These are phyloP conservation scores for Kwoniella europaea DNA, from an alignment of 768 basidiomycete species.

Conservation along the genomic window DNA sequence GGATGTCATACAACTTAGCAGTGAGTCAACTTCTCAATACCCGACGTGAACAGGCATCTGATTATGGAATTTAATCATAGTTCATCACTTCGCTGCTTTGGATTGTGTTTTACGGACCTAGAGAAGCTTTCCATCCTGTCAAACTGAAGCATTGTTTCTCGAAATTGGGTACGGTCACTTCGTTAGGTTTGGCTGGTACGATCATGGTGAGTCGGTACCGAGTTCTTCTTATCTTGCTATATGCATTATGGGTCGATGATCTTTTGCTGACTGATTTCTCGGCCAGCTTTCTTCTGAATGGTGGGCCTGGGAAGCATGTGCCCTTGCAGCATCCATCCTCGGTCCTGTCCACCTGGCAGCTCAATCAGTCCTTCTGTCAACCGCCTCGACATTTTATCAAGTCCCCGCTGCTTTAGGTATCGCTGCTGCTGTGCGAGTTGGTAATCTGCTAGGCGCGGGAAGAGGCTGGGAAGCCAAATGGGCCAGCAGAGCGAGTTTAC, in stretches of 20 bases:
- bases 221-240: not conserved
- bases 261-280: not conserved
- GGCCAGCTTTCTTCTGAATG: slow-evolving; percentile 73
- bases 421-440: slow-evolving; percentile 82
- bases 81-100: slow-evolving; percentile 56
- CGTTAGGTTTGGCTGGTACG: slow-evolving; percentile 69
- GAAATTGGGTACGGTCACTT: slow-evolving; percentile 66
- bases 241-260: not conserved
- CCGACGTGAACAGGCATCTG: slow-evolving; percentile 51
- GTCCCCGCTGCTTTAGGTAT: slow-evolving; percentile 81
- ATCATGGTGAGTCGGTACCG: slow-evolving; percentile 48
- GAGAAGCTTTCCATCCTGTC: slow-evolving; percentile 82
- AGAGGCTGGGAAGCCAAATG: slow-evolving; percentile 74
- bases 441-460: slow-evolving; percentile 83
- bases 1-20: slow-evolving; percentile 86
- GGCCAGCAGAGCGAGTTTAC: slow-evolving; percentile 69
- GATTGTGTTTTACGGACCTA: slow-evolving; percentile 59
- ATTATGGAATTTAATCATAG: slow-evolving; percentile 59
- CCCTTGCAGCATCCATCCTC: slow-evolving; percentile 61
- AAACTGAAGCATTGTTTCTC: slow-evolving; percentile 70
- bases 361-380: slow-evolving; percentile 73
- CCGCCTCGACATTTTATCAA: slow-evolving; percentile 69
- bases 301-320: slow-evolving; percentile 89
- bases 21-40: slow-evolving; percentile 41
- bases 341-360: slow-evolving; percentile 82